A percentile compares a stretch with the other conserved stretches of the same genome.
phyloP scores from a whole-genome alignment of 2,329 filamentous ascomycete species.

The Alternaria sp. region DNA sequence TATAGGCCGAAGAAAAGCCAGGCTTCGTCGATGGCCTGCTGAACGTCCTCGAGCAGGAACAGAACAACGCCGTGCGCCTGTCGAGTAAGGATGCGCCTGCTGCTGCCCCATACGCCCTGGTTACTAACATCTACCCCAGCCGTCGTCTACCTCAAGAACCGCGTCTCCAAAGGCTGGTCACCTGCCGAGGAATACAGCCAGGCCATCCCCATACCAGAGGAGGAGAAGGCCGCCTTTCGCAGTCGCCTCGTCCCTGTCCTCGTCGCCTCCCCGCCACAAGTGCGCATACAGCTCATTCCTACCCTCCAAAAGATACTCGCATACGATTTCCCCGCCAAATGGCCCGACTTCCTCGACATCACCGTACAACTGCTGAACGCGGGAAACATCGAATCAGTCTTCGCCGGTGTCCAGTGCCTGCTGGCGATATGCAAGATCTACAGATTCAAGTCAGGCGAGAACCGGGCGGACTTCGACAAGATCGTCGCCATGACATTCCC shows the following conservation, averaged over 20 bases:
- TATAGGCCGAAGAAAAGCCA: slow-evolving; percentile 83
- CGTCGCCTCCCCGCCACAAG: slow-evolving; percentile 76
- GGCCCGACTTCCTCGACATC: slow-evolving; percentile 93
- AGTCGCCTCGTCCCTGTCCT: slow-evolving; percentile 89
- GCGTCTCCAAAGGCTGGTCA: slow-evolving; percentile 90
- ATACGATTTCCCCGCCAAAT: slow-evolving; percentile 91
- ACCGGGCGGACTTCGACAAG: slow-evolving; percentile 86
- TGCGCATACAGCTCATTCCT: slow-evolving; percentile 92
- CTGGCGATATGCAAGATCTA: slow-evolving; percentile 95
- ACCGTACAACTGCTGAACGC: slow-evolving; percentile 87
- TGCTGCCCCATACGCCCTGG: neutral
- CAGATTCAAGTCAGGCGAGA: slow-evolving; percentile 86
- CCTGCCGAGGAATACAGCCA: slow-evolving; percentile 75
- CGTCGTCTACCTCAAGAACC: slow-evolving; percentile 97
- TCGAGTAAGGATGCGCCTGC: slow-evolving; percentile 70
- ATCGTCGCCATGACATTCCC: slow-evolving; percentile 93
- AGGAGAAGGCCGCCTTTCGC: slow-evolving; percentile 86
- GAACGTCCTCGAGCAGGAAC: slow-evolving; percentile 87
- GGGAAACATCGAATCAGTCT: slow-evolving; percentile 84
- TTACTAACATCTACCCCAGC: slow-evolving; percentile 61
- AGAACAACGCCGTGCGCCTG: slow-evolving; percentile 81
- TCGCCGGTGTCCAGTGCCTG: slow-evolving; percentile 91
- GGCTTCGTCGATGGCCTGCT: slow-evolving; percentile 91
- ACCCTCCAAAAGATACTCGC: slow-evolving; percentile 95
- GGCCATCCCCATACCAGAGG: slow-evolving; percentile 79